These are phyloP conservation scores for Trypanosoma lewisi DNA, from an alignment of 208 protist species.

Conservation along the genomic window DNA sequence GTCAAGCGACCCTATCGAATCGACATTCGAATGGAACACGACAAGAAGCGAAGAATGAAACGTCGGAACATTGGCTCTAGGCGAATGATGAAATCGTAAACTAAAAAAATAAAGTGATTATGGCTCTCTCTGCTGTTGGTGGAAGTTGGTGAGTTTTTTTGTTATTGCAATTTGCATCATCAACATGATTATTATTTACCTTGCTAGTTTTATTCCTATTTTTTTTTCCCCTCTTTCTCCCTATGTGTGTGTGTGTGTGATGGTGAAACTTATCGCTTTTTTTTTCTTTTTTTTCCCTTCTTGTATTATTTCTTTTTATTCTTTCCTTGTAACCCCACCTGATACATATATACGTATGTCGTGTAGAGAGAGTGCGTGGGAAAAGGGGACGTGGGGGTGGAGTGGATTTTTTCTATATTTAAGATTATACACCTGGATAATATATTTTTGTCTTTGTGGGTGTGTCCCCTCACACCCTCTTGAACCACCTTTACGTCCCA, in stretches of 20 bases:
- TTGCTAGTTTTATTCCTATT: constrained; percentile 8
- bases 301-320: neutral
- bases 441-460: neutral
- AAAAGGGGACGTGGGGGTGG: too few relatives aligned
- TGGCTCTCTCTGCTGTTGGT: constrained; percentile 1
- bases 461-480: neutral
- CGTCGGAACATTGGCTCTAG: constrained; percentile 65
- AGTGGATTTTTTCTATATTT: neutral
- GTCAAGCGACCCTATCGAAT: constrained; percentile 83
- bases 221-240: neutral
- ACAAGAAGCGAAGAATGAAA: constrained; percentile 73
- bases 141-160: neutral
- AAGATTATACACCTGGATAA: neutral
- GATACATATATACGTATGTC: too few relatives aligned
- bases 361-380: too few relatives aligned
- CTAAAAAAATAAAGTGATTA: too few relatives aligned
- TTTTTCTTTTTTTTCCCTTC: constrained; percentile 11
- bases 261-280: neutral
- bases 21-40: constrained; percentile 83
- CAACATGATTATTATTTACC: neutral
- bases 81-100: constrained; percentile 88
- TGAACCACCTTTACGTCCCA: too few relatives aligned
- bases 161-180: too few relatives aligned
- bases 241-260: constrained; percentile 3
- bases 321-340: too few relatives aligned